Conservation (phyloP, 495 filamentous ascomycete genomes). For the Aspergillus conjunctus region DNA sequence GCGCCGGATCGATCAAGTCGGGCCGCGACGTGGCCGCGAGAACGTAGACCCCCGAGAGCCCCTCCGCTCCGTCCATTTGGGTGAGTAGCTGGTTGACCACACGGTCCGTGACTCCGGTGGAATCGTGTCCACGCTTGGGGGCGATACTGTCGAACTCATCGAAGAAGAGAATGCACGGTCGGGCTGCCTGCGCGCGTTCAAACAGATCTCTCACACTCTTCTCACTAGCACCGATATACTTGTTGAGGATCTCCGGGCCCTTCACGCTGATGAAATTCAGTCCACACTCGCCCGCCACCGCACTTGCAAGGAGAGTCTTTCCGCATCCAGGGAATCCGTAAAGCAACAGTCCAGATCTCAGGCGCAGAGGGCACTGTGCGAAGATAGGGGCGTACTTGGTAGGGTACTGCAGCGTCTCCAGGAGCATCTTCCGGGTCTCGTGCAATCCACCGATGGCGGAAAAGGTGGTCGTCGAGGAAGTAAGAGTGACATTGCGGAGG, state of each 20-base stretch:
- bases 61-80: conserved; percentile 98
- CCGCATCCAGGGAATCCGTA: conserved; percentile 97
- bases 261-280: conserved; percentile 98
- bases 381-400: conserved; percentile 99
- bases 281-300: conserved; percentile 93
- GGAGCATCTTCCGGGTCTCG: conserved; percentile 78
- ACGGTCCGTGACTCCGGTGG: conserved; percentile 94
- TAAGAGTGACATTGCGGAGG: conserved; percentile 88
- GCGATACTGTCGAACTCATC: conserved; percentile 98
- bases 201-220: conserved; percentile 95
- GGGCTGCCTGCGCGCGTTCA: conserved; percentile 83
- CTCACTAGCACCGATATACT: conserved; percentile 95
- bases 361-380: conserved; percentile 86
- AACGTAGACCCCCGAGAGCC: conserved; percentile 91
- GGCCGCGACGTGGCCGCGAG: conserved; percentile 89
- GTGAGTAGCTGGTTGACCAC: conserved; percentile 97
- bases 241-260: conserved; percentile 96
- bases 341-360: conserved; percentile 87
- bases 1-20: conserved; percentile 91
- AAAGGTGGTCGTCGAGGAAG: conserved; percentile 85
- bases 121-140: conserved; percentile 94
- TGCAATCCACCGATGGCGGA: conserved; percentile 86
- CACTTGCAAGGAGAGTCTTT: conserved; percentile 90
- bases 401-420: conserved; percentile 95
- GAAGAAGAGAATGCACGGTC: conserved; percentile 93